Evolutionary conservation across 768 basidiomycete species (phyloP).

Genomic region (Rhizopogon vesiculosus): DNA sequence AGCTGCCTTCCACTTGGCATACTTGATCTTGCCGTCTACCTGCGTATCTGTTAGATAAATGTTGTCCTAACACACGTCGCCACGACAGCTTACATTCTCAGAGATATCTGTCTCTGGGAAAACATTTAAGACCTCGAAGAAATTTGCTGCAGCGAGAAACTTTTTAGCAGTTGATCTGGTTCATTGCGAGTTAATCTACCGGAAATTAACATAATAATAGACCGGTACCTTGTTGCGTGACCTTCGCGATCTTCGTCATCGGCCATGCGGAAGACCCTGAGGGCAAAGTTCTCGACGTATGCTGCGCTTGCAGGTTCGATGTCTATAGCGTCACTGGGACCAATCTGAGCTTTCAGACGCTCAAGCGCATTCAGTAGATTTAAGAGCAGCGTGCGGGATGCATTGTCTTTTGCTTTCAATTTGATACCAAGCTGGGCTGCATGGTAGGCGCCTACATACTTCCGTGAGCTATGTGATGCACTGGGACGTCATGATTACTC

Average conservation of each 20-base stretch:
- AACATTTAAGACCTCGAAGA: conserved; percentile 81
- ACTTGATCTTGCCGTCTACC: conserved; percentile 86
- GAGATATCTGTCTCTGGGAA: conserved; percentile 60
- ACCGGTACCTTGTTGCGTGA: conserved; percentile 61
- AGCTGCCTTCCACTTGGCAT: conserved; percentile 96
- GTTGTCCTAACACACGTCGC: background rate
- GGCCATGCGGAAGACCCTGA: conserved; percentile 82
- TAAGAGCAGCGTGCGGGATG: conserved; percentile 66
- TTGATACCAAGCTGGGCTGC: conserved; percentile 86
- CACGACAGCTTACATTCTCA: conserved; percentile 44
- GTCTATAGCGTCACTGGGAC: conserved; percentile 73
- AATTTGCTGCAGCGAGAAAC: conserved; percentile 92
- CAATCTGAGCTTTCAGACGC: conserved; percentile 70
- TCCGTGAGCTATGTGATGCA: background rate
- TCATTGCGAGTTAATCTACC: conserved; percentile 4
- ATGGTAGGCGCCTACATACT: conserved; percentile 75
- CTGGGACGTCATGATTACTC: conserved; percentile 24
- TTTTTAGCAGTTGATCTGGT: conserved; percentile 85
- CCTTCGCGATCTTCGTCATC: conserved; percentile 89
- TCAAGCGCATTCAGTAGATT: conserved; percentile 77
- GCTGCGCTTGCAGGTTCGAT: conserved; percentile 80
- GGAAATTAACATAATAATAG: background rate
- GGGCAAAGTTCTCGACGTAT: conserved; percentile 93
- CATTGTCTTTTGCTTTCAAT: conserved; percentile 59
- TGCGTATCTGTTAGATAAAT: conserved; percentile 24